Percentiles rank a stretch among this genome's conserved stretches.
Conservation (phyloP, 2,329 filamentous ascomycete genomes). For the Botrytis fabae region DNA sequence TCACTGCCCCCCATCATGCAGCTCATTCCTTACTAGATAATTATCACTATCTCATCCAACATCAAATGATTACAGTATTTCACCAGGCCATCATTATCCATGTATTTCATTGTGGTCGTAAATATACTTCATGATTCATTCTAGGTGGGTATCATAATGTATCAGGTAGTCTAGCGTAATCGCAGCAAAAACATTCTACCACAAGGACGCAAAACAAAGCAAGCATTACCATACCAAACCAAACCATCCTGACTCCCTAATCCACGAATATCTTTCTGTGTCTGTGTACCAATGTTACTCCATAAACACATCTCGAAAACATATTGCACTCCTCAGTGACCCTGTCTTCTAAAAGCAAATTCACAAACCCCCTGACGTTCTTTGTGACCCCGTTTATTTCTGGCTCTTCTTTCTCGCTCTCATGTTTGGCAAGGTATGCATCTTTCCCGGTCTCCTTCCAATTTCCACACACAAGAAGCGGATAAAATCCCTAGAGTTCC, state of each 20-base stretch:
- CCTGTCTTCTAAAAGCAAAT: background rate
- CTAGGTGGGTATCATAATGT: conserved; percentile 34
- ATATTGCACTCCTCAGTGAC: background rate
- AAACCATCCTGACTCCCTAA: background rate
- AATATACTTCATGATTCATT: conserved; percentile 21
- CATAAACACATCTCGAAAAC: background rate
- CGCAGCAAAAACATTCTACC: background rate
- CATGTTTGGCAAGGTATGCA: conserved; percentile 57
- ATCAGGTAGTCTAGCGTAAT: conserved; percentile 19
- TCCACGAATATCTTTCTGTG: background rate
- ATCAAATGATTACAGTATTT: background rate
- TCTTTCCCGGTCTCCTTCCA: conserved; percentile 69
- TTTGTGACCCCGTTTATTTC: conserved; percentile 22
- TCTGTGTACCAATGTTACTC: background rate
- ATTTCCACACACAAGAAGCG: conserved; percentile 86
- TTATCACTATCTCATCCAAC: background rate
- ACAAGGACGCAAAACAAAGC: background rate
- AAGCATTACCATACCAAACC: background rate
- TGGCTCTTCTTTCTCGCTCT: conserved; percentile 53
- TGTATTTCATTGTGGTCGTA: background rate
- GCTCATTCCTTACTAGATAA: background rate
- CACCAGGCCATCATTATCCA: background rate
- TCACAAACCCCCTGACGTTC: background rate
- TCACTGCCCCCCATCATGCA: background rate
- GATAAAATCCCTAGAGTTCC: conserved; percentile 85